phyloP scores from a whole-genome alignment of 1,284 basidiomycete species.

The Austroboletus niveus region DNA sequence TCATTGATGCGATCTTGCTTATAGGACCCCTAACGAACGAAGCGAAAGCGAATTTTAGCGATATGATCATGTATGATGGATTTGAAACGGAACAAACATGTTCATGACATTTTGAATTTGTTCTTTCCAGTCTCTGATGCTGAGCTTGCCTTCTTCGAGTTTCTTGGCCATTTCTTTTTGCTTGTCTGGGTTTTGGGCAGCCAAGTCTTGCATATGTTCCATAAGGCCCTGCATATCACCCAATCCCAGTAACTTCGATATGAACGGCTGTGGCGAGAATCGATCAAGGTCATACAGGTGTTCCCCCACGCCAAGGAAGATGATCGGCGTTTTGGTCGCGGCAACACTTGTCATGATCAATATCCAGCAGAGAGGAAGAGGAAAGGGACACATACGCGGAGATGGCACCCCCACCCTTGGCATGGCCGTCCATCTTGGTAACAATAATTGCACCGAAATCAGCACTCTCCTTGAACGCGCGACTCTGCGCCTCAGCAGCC shows the following conservation, averaged over 20 bases:
- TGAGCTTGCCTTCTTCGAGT: constrained; percentile 94
- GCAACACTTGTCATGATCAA: constrained; percentile 68
- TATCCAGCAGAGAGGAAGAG: constrained; percentile 8
- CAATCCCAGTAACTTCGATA: constrained; percentile 93
- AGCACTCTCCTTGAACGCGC: constrained; percentile 97
- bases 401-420: constrained; percentile 98
- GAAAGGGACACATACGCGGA: constrained; percentile 74
- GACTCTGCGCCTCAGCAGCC: constrained; percentile 94
- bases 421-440: constrained; percentile 99
- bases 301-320: constrained; percentile 97
- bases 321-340: constrained; percentile 97
- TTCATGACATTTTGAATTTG: constrained; percentile 98
- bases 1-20: constrained; percentile 98
- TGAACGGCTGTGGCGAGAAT: constrained; percentile 96
- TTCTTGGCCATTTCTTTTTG: constrained; percentile 99
- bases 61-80: not conserved
- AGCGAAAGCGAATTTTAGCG: constrained; percentile 2
- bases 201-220: constrained; percentile 97
- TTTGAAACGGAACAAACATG: constrained; percentile 59
- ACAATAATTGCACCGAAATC: constrained; percentile 99
- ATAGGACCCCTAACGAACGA: constrained; percentile 78
- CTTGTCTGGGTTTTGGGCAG: constrained; percentile 89
- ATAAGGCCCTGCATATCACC: constrained; percentile 96
- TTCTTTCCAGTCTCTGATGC: constrained; percentile 96
- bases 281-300: constrained; percentile 95